Evolutionary conservation across 2,329 filamentous ascomycete species (phyloP).

Genomic region (Fusarium miscanthi): DNA sequence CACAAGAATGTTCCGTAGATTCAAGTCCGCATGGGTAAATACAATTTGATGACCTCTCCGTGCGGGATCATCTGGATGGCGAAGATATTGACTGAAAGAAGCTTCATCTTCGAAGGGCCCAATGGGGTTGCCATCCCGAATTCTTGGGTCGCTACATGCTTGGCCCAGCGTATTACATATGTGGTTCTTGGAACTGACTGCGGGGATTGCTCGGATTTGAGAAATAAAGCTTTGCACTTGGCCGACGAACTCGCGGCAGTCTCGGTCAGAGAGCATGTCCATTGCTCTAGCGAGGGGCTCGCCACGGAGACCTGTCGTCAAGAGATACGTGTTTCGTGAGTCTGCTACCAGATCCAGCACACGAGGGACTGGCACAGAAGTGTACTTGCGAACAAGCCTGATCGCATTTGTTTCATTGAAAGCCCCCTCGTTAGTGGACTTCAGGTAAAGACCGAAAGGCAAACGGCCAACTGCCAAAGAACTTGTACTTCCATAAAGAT

Average conservation of each 20-base stretch:
- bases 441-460: conserved; percentile 50
- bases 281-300: conserved; percentile 13
- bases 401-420: conserved; percentile 48
- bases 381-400: conserved; percentile 38
- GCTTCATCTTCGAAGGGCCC: conserved; percentile 49
- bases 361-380: conserved; percentile 42
- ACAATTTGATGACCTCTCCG: conserved; percentile 41
- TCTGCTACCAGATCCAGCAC: conserved; percentile 43
- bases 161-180: conserved; percentile 49
- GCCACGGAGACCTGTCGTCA: conserved; percentile 6
- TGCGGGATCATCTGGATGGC: conserved; percentile 46
- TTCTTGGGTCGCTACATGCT: conserved; percentile 44
- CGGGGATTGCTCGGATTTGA: conserved; percentile 45
- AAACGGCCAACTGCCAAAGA: conserved; percentile 36
- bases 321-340: conserved; percentile 33
- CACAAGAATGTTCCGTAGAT: conserved; percentile 45
- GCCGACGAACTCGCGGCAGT: conserved; percentile 32
- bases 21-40: conserved; percentile 57
- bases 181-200: conserved; percentile 7
- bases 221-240: conserved; percentile 39
- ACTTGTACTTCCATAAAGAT: no score
- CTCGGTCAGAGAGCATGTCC: conserved; percentile 43
- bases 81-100: conserved; percentile 47
- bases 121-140: conserved; percentile 33
- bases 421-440: conserved; percentile 8